Base-by-base conservation (phyloP, 2,329 filamentous ascomycete species). In the Aspergillus spinulosporus region DNA sequence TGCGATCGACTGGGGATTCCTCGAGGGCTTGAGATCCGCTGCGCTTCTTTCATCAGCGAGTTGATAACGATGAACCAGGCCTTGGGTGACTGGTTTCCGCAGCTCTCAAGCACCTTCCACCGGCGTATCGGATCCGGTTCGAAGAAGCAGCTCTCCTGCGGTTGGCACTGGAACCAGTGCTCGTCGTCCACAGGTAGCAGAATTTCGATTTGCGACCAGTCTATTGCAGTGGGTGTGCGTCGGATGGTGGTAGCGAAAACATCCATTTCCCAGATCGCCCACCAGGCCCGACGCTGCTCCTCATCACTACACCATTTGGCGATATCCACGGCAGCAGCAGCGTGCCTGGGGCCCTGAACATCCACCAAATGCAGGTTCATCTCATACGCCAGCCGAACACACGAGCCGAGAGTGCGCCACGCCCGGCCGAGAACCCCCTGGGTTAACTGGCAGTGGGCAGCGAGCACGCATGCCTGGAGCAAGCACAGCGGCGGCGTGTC, bases 201-300 rank as follows among this genome's bases (percentile, higher is more conserved):
- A 3, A 69, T 72, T 14, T 73, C 65, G 49, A 71, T 75, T 49
- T 72, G 66, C 4, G 62, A 58, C 66, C 68, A 72, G 58, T 74
- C 65, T 4, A 77, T 68, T 0, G 69, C 73, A 0, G 69, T 68
- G 2, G 75, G 75, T 12, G 66, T 65, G 3, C 73, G 67, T 7
- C 73, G 68, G 34, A 77, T 72, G n/a, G 72, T 72, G 48, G 67
- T 73, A 2, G 74, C 73, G 54, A 75, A 77, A 7, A 74, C 69
- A 54, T 77, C 75, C 69, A 77, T 74, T 52, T 77, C 74, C 73
- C 72, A 77, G n/a, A 76, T 67, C 0, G 73, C 70, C 74, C 74
- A 77, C 68, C 70, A 77, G 1, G 69, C 68, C 2, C 74, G 67
- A 1, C 74, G 67, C 45, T 71, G 66, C 58, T 76, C 74, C 61